Evolutionary conservation across 176 grass and related monocot genomes (phyloP).

Genomic region (Carex parvula): DNA sequence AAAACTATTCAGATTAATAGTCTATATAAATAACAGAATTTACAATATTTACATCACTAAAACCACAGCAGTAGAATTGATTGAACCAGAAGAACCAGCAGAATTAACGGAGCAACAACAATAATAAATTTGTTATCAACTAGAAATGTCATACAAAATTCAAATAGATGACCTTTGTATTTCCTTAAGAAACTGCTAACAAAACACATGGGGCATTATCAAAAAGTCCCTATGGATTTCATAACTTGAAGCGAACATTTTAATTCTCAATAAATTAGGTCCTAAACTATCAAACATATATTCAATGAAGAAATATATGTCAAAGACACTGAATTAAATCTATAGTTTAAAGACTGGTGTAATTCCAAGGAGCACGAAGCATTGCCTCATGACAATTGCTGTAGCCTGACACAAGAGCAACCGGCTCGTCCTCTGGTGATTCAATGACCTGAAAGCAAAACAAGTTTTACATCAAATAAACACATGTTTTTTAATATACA

Average conservation of each 20-base stretch:
- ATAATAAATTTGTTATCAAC: neutral
- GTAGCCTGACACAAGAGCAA: constrained; percentile 54
- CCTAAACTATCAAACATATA: constrained; percentile 35
- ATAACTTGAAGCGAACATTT: constrained; percentile 1
- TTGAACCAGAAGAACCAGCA: neutral
- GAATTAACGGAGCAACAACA: neutral
- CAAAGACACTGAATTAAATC: neutral
- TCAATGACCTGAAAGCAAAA: constrained; percentile 35
- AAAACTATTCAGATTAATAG: neutral
- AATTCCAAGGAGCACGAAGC: constrained; percentile 51
- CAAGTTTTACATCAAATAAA: neutral
- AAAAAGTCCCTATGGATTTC: neutral
- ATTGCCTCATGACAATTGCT: constrained; percentile 44
- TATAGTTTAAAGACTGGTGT: constrained; percentile 48
- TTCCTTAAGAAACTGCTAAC: neutral
- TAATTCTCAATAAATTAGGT: neutral
- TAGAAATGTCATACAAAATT: neutral
- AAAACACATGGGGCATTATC: neutral
- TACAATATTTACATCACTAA: neutral
- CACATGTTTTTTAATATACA: neutral
- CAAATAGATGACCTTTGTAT: neutral
- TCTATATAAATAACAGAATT: neutral
- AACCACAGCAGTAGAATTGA: neutral
- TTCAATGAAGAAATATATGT: constrained; percentile 21
- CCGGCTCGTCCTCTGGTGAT: constrained; percentile 38